Evolutionary conservation across 1,139 yeast species (phyloP).

Genomic region (Taphrina pruni): DNA sequence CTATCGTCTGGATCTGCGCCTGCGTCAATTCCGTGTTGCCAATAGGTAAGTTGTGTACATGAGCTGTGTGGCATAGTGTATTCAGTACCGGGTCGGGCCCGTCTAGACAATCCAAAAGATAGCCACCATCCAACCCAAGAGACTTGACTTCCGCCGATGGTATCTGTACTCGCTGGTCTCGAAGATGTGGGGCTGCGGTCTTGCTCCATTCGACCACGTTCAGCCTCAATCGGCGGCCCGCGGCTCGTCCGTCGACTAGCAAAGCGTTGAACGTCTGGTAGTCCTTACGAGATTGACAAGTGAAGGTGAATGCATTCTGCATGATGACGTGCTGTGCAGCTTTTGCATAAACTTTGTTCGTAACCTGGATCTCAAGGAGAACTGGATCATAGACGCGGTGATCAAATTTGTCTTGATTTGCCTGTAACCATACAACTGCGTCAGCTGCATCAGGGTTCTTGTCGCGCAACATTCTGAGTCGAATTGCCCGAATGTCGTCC

Average conservation of each 20-base stretch:
- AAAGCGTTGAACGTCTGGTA: conserved; percentile 56
- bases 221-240: conserved; percentile 52
- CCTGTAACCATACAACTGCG: conserved; percentile 56
- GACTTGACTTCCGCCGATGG: conserved; percentile 53
- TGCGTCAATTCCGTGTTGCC: conserved; percentile 16
- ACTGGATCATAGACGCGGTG: conserved; percentile 74
- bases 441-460: conserved; percentile 49
- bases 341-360: conserved; percentile 54
- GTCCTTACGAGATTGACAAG: conserved; percentile 56
- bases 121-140: conserved; percentile 81
- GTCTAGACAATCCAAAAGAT: conserved; percentile 67
- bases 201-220: conserved; percentile 58
- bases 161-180: conserved; percentile 50
- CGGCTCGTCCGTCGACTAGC: conserved; percentile 52
- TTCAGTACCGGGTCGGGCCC: conserved; percentile 79
- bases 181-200: conserved; percentile 46
- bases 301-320: conserved; percentile 64
- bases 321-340: conserved; percentile 64
- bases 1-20: conserved; percentile 10
- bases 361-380: conserved; percentile 65
- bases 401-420: conserved; percentile 52
- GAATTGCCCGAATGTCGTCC: conserved; percentile 31
- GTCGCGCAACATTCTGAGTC: conserved; percentile 46
- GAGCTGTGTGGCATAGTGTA: conserved; percentile 70
- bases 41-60: conserved; percentile 45